Conservation (phyloP, 176 grass and related monocot species). For the Carex myosuroides region DNA sequence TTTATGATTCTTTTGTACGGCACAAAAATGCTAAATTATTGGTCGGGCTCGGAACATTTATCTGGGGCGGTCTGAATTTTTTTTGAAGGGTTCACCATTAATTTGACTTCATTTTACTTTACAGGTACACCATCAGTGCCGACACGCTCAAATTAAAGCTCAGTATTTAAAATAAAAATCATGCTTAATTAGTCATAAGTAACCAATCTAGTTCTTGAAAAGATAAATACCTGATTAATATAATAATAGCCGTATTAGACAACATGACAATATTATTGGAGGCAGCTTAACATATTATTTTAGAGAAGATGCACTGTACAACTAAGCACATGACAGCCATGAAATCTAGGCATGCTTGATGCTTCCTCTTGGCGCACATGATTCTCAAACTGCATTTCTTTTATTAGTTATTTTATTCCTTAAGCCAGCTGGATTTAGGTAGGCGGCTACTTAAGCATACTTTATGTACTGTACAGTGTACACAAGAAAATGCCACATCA, state of each 20-base stretch:
- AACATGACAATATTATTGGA: background rate
- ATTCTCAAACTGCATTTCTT: background rate
- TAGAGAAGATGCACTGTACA: background rate
- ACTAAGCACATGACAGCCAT: constrained; percentile 22
- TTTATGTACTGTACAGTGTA: constrained; percentile 6
- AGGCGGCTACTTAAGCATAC: constrained; percentile 23
- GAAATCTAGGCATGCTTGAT: constrained; percentile 28
- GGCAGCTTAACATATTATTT: background rate
- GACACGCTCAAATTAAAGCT: background rate
- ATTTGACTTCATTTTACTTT: background rate
- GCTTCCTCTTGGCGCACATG: constrained; percentile 17
- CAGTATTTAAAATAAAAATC: too few species aligned
- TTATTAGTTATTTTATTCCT: background rate
- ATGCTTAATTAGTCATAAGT: background rate
- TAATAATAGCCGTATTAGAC: background rate
- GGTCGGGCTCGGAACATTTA: background rate
- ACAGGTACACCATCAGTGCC: background rate
- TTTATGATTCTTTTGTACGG: background rate
- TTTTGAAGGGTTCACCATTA: background rate
- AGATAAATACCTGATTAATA: background rate
- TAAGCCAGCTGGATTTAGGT: constrained; percentile 18
- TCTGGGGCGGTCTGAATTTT: background rate
- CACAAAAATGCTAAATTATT: background rate
- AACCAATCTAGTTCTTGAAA: background rate
- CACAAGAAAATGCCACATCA: constrained; percentile 6